Conservation (phyloP, 208 protist genomes). For the Trypanosoma congolense region DNA sequence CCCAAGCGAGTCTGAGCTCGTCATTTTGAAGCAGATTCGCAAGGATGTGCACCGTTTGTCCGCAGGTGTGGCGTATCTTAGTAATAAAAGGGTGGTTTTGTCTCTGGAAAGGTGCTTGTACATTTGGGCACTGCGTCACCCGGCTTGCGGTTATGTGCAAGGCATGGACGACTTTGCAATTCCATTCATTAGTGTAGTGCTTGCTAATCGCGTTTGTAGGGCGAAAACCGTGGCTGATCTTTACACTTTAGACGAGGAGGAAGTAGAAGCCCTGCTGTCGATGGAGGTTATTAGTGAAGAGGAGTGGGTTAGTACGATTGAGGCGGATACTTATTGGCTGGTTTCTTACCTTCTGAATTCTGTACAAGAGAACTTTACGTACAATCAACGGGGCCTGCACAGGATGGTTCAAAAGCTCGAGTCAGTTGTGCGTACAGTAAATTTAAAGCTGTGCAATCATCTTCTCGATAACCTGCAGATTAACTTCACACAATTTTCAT, state of each 20-base stretch:
- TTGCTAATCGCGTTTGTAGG: constrained; percentile 47
- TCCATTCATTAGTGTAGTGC: constrained; percentile 88
- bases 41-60: constrained; percentile 89
- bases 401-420: constrained; percentile 83
- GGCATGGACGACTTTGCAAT: constrained; percentile 92
- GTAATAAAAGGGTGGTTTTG: constrained; percentile 50
- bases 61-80: constrained; percentile 58
- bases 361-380: constrained; percentile 90
- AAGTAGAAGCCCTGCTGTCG: constrained; percentile 33
- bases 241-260: constrained; percentile 28
- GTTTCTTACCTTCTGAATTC: constrained; percentile 74
- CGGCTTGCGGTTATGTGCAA: constrained; percentile 92
- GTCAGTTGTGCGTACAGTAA: constrained; percentile 53
- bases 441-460: constrained; percentile 47
- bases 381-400: constrained; percentile 85
- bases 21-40: constrained; percentile 77
- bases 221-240: constrained; percentile 47
- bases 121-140: constrained; percentile 90
- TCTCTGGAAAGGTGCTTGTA: constrained; percentile 90
- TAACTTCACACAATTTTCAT: constrained; percentile 79
- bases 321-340: constrained; percentile 92
- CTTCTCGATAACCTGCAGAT: constrained; percentile 51
- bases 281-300: constrained; percentile 31
- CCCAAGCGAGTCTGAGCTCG: constrained; percentile 40
- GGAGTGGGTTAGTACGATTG: constrained; percentile 60